Conservation (phyloP, 305 asterid species). For the Solanum hybrid region DNA sequence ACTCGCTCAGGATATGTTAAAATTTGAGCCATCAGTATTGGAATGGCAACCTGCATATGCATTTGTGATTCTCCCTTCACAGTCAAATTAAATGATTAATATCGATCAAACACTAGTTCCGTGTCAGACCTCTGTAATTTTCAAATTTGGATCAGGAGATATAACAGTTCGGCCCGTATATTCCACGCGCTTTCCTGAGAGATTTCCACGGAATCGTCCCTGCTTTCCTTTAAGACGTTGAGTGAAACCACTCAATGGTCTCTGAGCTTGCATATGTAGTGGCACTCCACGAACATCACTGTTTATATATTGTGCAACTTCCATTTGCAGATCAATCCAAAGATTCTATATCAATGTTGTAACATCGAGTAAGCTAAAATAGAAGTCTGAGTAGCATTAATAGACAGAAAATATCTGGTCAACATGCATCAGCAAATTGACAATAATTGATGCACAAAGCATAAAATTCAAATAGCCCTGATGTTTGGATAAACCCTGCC, state of each 20-base stretch:
- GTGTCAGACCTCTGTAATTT: conserved; percentile 61
- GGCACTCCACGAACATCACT: conserved; percentile 69
- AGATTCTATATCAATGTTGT: conserved; percentile 31
- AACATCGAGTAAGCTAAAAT: background rate
- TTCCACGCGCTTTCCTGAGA: conserved; percentile 96
- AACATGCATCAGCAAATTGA: background rate
- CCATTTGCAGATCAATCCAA: conserved; percentile 64
- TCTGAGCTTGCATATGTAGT: conserved; percentile 16
- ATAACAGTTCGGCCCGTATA: conserved; percentile 93
- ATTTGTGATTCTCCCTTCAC: conserved; percentile 9
- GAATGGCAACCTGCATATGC: conserved; percentile 68
- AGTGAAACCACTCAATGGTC: conserved; percentile 74
- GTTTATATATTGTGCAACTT: conserved; percentile 81
- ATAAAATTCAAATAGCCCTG: background rate
- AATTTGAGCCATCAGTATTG: conserved; percentile 73
- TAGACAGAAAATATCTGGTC: background rate
- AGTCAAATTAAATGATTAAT: conserved; percentile 8
- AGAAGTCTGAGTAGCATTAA: background rate
- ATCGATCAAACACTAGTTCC: conserved; percentile 2
- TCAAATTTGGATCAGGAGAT: conserved; percentile 89
- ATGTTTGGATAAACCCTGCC: background rate
- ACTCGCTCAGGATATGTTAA: conserved; percentile 89
- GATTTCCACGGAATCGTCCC: conserved; percentile 88
- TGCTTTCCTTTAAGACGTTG: conserved; percentile 95
- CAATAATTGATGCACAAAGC: background rate